Percentiles rank a stretch among this genome's conserved stretches.
Evolutionary conservation across 1,284 basidiomycete species (phyloP).

Genomic region (Apiotrichum brassicae): DNA sequence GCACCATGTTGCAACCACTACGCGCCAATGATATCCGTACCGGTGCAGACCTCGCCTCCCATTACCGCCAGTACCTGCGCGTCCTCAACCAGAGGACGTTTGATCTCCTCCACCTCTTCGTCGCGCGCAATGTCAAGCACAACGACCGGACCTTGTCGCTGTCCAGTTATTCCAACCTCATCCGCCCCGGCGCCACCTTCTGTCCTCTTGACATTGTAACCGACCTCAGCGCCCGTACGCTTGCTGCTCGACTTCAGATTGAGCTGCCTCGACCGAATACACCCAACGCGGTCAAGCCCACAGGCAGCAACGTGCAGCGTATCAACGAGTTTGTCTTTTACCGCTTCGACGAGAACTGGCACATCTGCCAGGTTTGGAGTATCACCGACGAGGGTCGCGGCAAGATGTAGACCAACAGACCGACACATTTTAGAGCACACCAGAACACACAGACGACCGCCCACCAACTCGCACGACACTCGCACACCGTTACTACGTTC

Average conservation of each 20-base stretch:
- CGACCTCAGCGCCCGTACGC: constrained; percentile 6
- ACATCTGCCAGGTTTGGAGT: constrained; percentile 9
- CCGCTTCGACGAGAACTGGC: constrained; percentile 14
- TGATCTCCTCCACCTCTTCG: constrained; percentile 7
- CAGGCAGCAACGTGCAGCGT: neutral
- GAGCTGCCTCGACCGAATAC: constrained; percentile 6
- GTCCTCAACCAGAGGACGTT: constrained; percentile 11
- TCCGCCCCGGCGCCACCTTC: constrained; percentile 7
- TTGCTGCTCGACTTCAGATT: constrained; percentile 9
- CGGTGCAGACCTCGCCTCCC: constrained; percentile 6
- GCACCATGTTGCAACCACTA: neutral
- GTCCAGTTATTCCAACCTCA: neutral
- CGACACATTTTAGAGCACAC: too few relatives aligned
- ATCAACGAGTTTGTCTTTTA: constrained; percentile 12
- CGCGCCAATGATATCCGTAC: neutral
- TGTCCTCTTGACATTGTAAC: constrained; percentile 8
- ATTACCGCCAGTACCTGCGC: constrained; percentile 12
- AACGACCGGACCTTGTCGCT: constrained; percentile 1
- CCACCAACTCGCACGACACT: too few relatives aligned
- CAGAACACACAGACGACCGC: too few relatives aligned
- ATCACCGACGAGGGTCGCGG: neutral
- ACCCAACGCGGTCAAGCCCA: neutral
- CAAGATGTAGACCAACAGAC: too few relatives aligned
- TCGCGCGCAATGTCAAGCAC: constrained; percentile 4
- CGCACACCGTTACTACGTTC: too few relatives aligned